Conservation (phyloP, 2,329 filamentous ascomycete species). For the Paecilomyces niveus region DNA sequence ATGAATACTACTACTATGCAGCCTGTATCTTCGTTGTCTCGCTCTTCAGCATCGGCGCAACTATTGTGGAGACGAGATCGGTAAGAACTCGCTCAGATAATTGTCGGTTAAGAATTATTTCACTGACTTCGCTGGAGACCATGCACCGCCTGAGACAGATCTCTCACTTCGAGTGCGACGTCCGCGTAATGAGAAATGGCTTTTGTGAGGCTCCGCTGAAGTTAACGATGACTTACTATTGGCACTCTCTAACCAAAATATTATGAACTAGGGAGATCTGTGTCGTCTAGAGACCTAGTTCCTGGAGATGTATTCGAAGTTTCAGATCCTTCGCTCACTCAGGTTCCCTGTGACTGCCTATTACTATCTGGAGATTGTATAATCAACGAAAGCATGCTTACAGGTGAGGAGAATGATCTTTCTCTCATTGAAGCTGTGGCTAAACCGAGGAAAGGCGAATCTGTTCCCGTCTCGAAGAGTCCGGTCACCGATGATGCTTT, state of each 20-base stretch:
- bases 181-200: constrained; percentile 84
- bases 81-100: constrained; percentile 40
- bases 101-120: constrained; percentile 5
- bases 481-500: constrained; percentile 77
- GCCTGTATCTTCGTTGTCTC: constrained; percentile 93
- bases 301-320: constrained; percentile 96
- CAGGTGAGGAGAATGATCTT: constrained; percentile 41
- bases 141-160: constrained; percentile 88
- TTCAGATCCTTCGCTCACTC: constrained; percentile 79
- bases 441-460: constrained; percentile 58
- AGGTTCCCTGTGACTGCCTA: constrained; percentile 88
- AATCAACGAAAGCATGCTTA: constrained; percentile 99
- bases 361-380: constrained; percentile 92
- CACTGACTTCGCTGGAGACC: constrained; percentile 46
- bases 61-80: constrained; percentile 80
- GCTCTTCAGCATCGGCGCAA: constrained; percentile 80
- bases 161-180: constrained; percentile 89
- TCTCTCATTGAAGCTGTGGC: constrained; percentile 4
- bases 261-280: constrained; percentile 60
- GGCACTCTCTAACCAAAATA: constrained; percentile 1
- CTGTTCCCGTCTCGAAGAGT: constrained; percentile 88
- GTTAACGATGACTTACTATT: neutral
- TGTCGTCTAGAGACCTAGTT: constrained; percentile 80
- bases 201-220: constrained; percentile 62
- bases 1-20: constrained; percentile 97